Evolutionary conservation across 192 early-diverging fungal species (phyloP).

Genomic region (Thamnidium elegans): DNA sequence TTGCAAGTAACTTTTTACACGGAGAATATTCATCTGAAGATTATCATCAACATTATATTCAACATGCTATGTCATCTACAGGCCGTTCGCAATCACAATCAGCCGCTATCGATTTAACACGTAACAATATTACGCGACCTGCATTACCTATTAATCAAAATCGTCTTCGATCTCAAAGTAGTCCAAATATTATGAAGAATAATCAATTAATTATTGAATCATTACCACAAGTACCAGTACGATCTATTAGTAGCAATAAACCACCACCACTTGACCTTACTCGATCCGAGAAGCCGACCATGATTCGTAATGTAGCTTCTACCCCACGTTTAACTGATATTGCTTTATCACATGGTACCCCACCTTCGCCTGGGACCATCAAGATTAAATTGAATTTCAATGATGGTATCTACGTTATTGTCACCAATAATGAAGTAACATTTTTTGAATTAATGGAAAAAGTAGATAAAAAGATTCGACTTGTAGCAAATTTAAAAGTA

Average conservation of each 20-base stretch:
- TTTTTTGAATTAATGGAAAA: slow-evolving; percentile 74
- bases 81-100: slow-evolving; percentile 19
- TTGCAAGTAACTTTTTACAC: background rate
- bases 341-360: background rate
- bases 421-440: slow-evolving; percentile 69
- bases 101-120: background rate
- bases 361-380: slow-evolving; percentile 28
- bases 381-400: slow-evolving; percentile 90
- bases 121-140: background rate
- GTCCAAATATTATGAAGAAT: slow-evolving; percentile 48
- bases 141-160: slow-evolving; percentile 25
- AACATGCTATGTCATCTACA: background rate
- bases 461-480: slow-evolving; percentile 87
- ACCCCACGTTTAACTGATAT: background rate
- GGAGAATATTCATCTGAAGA: background rate
- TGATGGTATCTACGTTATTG: slow-evolving; percentile 85
- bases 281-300: background rate
- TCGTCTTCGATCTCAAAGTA: slow-evolving; percentile 51
- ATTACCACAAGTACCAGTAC: slow-evolving; percentile 7
- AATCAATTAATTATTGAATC: too few species aligned
- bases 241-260: slow-evolving; percentile 4
- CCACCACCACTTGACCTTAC: background rate
- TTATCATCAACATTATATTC: background rate
- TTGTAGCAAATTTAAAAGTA: slow-evolving; percentile 63
- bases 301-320: background rate